These are phyloP conservation scores for Alternaria sp. DNA, from an alignment of 2,329 filamentous ascomycete genomes.

Conservation along the genomic window DNA sequence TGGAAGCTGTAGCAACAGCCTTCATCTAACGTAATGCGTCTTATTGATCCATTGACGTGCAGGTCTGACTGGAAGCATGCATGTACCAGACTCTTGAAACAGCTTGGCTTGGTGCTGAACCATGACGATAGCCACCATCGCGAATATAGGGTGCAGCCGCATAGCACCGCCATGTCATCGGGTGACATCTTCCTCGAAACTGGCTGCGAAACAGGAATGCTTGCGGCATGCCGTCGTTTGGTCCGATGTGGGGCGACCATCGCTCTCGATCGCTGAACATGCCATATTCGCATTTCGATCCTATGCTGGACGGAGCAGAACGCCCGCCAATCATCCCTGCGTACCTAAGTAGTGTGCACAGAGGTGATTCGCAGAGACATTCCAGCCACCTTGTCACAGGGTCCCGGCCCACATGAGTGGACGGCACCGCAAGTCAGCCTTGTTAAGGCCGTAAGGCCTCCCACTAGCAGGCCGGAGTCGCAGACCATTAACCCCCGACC, in stretches of 20 bases:
- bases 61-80: conserved; percentile 16
- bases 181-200: conserved; percentile 1
- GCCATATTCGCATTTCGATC: conserved; percentile 5
- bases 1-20: conserved; percentile 11
- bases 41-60: conserved; percentile 8
- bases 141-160: conserved; percentile 3
- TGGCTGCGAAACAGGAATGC: neutral
- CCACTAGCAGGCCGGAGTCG: conserved; percentile 41
- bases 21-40: conserved; percentile 16
- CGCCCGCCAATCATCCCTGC: conserved; percentile 9
- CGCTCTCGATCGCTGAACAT: conserved; percentile 16
- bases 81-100: conserved; percentile 8
- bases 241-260: conserved; percentile 6
- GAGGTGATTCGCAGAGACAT: conserved; percentile 6
- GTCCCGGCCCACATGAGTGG: conserved; percentile 9
- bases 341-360: neutral
- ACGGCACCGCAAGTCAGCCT: conserved; percentile 41
- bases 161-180: conserved; percentile 7
- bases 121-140: conserved; percentile 4
- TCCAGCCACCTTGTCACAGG: conserved; percentile 6
- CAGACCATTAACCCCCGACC: conserved; percentile 25
- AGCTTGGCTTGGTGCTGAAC: conserved; percentile 6
- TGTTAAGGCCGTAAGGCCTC: conserved; percentile 39
- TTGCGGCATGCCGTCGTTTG: neutral
- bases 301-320: conserved; percentile 5